These are phyloP conservation scores for Colletotrichum orbiculare DNA, from an alignment of 2,329 filamentous ascomycete genomes.

Conservation along the genomic window DNA sequence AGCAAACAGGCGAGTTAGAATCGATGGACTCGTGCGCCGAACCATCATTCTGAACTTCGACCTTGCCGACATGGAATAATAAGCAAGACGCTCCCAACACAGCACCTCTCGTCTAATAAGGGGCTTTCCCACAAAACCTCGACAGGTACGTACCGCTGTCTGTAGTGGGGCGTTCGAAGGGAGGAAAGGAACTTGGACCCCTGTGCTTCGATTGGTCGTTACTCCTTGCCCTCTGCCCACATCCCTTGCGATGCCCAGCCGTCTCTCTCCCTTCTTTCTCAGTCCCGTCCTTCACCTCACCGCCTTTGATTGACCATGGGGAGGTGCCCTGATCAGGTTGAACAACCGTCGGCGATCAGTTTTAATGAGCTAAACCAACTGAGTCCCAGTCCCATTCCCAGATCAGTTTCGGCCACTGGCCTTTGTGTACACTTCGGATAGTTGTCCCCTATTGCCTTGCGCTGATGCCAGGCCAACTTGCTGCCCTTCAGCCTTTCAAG, in stretches of 20 bases:
- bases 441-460: no score
- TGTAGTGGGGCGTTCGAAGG: conserved; percentile 7
- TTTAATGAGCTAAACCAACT: no score
- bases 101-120: background rate
- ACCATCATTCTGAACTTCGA: no score
- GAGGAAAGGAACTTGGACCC: conserved; percentile 12
- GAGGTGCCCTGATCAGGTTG: background rate
- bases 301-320: conserved; percentile 20
- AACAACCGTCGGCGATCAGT: no score
- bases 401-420: background rate
- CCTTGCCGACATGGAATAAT: no score
- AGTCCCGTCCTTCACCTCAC: conserved; percentile 16
- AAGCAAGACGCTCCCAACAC: background rate
- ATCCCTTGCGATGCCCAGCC: conserved; percentile 23
- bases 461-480: no score
- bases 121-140: conserved; percentile 20
- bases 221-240: conserved; percentile 13
- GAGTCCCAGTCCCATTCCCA: no score
- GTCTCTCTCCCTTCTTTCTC: background rate
- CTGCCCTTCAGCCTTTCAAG: background rate
- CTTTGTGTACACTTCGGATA: background rate
- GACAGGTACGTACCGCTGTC: conserved; percentile 11
- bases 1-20: no score
- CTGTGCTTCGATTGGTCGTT: conserved; percentile 14
- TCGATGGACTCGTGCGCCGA: no score